Base-by-base conservation (phyloP, 2,329 filamentous ascomycete genomes). In the Arthroderma sp. region DNA sequence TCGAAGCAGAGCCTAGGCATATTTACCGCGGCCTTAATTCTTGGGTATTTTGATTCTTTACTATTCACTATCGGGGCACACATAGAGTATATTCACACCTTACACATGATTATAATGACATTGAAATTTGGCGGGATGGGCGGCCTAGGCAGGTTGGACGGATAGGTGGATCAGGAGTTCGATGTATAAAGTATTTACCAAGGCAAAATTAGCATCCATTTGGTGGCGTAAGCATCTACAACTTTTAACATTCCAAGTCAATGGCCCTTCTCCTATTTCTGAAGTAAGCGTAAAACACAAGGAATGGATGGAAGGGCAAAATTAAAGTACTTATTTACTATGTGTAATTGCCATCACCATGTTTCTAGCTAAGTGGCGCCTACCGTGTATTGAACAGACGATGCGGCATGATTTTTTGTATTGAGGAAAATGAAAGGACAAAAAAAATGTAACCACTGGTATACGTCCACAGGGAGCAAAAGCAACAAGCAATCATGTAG, bases 1-100 rank as follows among this genome's bases (percentile, higher is more conserved):
- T 59, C 71, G 74, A 49, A 76, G 73, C 62, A 68, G 72, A 17
- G 68, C 47, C 31, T 53, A 56, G 47, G 47, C 5, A 23, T 17
- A 44, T 19, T 19, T 55, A 21, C 17, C 7, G 7, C 38, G 23
- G 11, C 19, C 28, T 21, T 44, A 4, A 11, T 55, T 55, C 28
- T 43, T 55, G 39, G 39, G n/a, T 47, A 44, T 43, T 31, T 28
- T 13, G 7, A 17, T 55, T 55, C 37, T 11, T n/a, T 41, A 19
- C 17, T 31, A n/a, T 2, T 52, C 51, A 15, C 19, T 52, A 33
- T 35, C 49, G 49, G 41, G 19, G 21, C 19, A 19, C 38, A 25
- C 21, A 13, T 44, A 25, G 21, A 37, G 25, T 44, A 44, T 44
- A 23, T 44, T 51, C 44, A 33, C n/a, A 15, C n/a, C 44, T 51